Conservation (phyloP, 371 early-diverging fungal species). For the Basidiobolus meristosporus region DNA sequence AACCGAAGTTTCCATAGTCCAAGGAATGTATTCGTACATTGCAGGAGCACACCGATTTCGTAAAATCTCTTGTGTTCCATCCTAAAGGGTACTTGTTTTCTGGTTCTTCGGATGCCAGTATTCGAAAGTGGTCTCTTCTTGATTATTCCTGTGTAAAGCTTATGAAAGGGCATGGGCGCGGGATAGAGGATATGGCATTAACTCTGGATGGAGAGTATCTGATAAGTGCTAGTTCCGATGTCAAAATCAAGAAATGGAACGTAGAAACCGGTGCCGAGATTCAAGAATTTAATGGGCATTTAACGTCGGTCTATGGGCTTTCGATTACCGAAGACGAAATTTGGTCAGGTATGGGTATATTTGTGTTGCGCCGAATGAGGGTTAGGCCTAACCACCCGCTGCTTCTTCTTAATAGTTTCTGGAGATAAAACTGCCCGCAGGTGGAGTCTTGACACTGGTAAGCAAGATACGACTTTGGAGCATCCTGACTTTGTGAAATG, state of each 20-base stretch:
- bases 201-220: no score
- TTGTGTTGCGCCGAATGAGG: not conserved
- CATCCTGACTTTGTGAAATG: slow-evolving; percentile 72
- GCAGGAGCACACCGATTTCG: slow-evolving; percentile 45
- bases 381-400: no score
- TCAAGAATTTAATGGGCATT: not conserved
- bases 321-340: not conserved
- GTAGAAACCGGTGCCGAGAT: not conserved
- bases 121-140: slow-evolving; percentile 2
- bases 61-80: slow-evolving; percentile 35
- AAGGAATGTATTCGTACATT: slow-evolving; percentile 28
- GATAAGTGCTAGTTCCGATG: no score
- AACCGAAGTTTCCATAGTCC: slow-evolving; percentile 10
- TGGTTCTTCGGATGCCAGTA: slow-evolving; percentile 35
- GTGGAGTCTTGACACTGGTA: slow-evolving; percentile 43
- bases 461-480: slow-evolving; percentile 32
- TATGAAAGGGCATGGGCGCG: no score
- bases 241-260: slow-evolving; percentile 6
- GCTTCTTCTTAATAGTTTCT: slow-evolving; percentile 26
- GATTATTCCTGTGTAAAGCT: no score
- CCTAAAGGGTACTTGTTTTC: slow-evolving; percentile 14
- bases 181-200: no score
- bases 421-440: slow-evolving; percentile 43
- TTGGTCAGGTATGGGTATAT: no score
- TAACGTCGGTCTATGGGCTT: not conserved